Conservation (phyloP, 2,329 filamentous ascomycete genomes). For the Acrocalymma vagum region DNA sequence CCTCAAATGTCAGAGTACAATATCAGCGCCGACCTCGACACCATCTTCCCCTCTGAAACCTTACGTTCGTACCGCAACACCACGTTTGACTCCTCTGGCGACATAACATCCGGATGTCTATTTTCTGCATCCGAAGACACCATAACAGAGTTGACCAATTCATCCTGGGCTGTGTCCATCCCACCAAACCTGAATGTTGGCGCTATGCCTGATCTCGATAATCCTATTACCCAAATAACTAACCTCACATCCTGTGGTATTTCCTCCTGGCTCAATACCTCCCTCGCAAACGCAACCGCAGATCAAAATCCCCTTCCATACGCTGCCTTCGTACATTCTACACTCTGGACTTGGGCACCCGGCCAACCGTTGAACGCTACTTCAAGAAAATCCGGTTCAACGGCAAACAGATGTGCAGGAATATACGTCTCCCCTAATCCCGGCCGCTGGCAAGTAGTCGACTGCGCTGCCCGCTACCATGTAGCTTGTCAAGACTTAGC, state of each 20-base stretch:
- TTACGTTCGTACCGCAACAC: constrained; percentile 37
- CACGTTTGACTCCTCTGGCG: constrained; percentile 47
- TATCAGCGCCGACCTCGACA: constrained; percentile 57
- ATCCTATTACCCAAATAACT: constrained; percentile 34
- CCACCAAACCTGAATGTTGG: constrained; percentile 24
- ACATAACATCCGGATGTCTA: constrained; percentile 62
- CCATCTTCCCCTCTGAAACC: constrained; percentile 63
- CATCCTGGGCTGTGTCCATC: constrained; percentile 48
- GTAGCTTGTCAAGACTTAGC: constrained; percentile 65
- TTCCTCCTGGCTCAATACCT: constrained; percentile 66
- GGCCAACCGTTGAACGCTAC: constrained; percentile 63
- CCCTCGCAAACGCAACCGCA: constrained; percentile 62
- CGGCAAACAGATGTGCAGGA: constrained; percentile 62
- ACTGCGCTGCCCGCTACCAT: constrained; percentile 61
- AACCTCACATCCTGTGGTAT: constrained; percentile 67
- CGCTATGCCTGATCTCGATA: constrained; percentile 30
- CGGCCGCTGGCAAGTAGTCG: constrained; percentile 66
- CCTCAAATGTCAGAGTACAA: constrained; percentile 66
- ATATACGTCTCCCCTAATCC: constrained; percentile 54
- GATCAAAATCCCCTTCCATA: constrained; percentile 58
- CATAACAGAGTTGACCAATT: constrained; percentile 59
- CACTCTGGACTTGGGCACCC: constrained; percentile 68
- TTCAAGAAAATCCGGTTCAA: constrained; percentile 25
- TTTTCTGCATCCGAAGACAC: constrained; percentile 53
- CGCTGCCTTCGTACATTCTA: constrained; percentile 58